Evolutionary conservation across 768 basidiomycete genomes (phyloP), one percentile per base, ranked within the genome.

Genomic region (Inosperma sp.): DNA sequence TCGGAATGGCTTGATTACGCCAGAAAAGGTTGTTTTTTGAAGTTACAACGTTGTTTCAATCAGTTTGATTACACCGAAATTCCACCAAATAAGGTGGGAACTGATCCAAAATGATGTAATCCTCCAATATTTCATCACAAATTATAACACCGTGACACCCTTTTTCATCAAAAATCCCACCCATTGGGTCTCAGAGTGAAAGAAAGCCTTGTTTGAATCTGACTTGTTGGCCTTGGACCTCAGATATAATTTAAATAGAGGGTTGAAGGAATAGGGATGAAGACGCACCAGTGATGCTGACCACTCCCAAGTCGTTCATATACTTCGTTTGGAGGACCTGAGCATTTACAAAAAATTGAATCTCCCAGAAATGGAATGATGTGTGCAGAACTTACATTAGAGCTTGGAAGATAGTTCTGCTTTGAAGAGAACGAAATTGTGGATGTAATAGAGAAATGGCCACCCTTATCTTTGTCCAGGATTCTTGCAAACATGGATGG

Each of bases 401-500:
- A 90, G 54, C 80, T 86, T 0, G 90, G 86, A 10, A 90, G 72
- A 63, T 91, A 91, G 54, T 83, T 87, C 61, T 93, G 89, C 65
- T 89, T 92, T 9, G 85, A 83, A 7, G 78, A 75, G 61, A 84
- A 88, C 0, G 81, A 73, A 22, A 79, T 71, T 2, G 77, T 79
- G 0, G 90, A 90, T n/a, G 77, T 81, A 61, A 95, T 83, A 7
- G 87, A 89, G 67, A 94, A 95, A 65, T 96, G 93, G 0, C 93
- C 93, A 19, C 93, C 93, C 77, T 88, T 90, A 65, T 90, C 71
- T 60, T 90, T 90, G 72, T 93, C 89, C 5, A 93, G 76, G 58
- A 92, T 89, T 7, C 93, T 81, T 6, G 92, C 93, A 56, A 94
- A 95, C 42, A 95, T 76, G 14, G 88, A 92, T 4, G 93, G 93